Percentiles rank a stretch among this genome's conserved stretches.
These are phyloP conservation scores for Solanum chaucha DNA, from an alignment of 257 asterid genomes.

Conservation along the genomic window DNA sequence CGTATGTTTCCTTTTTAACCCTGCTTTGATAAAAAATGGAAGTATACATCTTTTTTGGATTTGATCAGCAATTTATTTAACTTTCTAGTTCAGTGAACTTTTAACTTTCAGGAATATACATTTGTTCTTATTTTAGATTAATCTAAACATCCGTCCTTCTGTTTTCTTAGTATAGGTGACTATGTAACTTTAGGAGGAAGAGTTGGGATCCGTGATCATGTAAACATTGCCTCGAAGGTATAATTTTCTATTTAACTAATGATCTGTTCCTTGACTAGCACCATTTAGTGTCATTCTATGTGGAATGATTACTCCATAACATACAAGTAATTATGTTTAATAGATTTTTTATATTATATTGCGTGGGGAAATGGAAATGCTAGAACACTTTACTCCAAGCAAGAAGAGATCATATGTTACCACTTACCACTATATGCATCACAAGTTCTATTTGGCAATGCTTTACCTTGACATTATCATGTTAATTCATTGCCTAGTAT, in stretches of 20 bases:
- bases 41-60: not conserved
- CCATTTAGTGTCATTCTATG: not conserved
- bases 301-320: not conserved
- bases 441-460: not conserved
- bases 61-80: not conserved
- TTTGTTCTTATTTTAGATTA: not conserved
- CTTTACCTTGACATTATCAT: not conserved
- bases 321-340: not conserved
- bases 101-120: slow-evolving; percentile 3
- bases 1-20: slow-evolving; percentile 32
- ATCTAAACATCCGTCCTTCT: not conserved
- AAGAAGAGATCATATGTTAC: not conserved
- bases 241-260: not conserved
- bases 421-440: not conserved
- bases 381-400: not conserved
- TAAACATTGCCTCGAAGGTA: slow-evolving; percentile 64
- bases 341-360: not conserved
- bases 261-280: not conserved
- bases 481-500: not conserved
- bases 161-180: slow-evolving; percentile 59
- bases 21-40: not conserved
- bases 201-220: slow-evolving; percentile 72
- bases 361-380: not conserved
- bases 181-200: slow-evolving; percentile 74
- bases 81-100: slow-evolving; percentile 1